Conservation (phyloP, 192 early-diverging fungal genomes). For the Linnemannia schmuckeri region DNA sequence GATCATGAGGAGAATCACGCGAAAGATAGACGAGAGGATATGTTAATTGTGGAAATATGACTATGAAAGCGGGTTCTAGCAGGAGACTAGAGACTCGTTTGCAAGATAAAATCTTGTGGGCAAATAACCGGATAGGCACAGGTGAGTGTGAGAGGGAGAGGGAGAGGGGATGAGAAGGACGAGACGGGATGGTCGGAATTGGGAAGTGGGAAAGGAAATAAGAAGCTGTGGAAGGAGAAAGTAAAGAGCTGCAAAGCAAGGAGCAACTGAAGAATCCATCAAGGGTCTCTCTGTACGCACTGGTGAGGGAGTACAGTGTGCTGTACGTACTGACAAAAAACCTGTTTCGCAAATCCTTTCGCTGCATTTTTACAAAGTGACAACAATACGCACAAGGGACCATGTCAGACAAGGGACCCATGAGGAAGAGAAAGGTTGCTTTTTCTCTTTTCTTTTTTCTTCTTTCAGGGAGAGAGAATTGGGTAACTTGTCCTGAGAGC, state of each 20-base stretch:
- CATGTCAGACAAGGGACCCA: too few relatives aligned
- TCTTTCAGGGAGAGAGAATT: background rate
- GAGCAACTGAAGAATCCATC: background rate
- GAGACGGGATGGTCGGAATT: background rate
- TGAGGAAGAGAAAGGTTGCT: too few relatives aligned
- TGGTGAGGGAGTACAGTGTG: background rate
- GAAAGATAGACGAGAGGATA: background rate
- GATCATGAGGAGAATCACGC: background rate
- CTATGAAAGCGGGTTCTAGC: background rate
- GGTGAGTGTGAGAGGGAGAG: background rate
- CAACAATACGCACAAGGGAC: background rate
- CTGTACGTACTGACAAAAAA: background rate
- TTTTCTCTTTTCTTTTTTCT: too few relatives aligned
- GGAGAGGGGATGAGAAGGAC: background rate
- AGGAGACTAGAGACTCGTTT: too few relatives aligned
- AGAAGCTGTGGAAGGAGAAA: background rate
- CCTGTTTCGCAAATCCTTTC: background rate
- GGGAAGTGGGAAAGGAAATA: background rate
- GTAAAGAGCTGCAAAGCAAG: background rate
- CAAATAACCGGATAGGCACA: background rate
- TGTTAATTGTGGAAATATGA: background rate
- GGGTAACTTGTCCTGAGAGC: background rate
- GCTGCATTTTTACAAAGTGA: background rate
- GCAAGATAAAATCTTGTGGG: background rate
- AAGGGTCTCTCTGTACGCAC: background rate